These are phyloP conservation scores for Chloris gayana DNA, from an alignment of 176 grass and related monocot species.

Conservation along the genomic window DNA sequence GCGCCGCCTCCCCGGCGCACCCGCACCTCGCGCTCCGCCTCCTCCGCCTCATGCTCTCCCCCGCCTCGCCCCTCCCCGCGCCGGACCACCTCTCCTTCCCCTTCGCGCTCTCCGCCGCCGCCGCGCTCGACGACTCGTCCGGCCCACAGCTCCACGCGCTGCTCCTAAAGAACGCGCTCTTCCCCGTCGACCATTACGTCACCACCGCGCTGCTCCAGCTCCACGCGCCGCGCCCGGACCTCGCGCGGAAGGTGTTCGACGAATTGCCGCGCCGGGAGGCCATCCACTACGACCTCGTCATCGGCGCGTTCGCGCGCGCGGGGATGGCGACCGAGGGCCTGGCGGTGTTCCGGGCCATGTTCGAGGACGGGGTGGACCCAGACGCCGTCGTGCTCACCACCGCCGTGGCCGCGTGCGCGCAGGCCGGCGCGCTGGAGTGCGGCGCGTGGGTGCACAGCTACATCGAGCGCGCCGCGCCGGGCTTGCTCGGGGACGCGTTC, in stretches of 20 bases:
- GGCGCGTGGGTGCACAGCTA: slow-evolving; percentile 70
- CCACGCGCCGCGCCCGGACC: slow-evolving; percentile 38
- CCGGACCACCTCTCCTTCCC: slow-evolving; percentile 87
- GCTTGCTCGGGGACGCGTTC: slow-evolving; percentile 57
- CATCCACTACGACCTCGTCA: slow-evolving; percentile 84
- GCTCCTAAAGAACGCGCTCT: slow-evolving; percentile 63
- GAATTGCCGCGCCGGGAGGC: slow-evolving; percentile 55
- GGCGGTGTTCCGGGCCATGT: slow-evolving; percentile 56
- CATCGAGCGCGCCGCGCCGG: slow-evolving; percentile 32
- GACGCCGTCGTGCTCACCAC: slow-evolving; percentile 78
- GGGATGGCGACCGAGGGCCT: slow-evolving; percentile 55
- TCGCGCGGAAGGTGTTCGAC: slow-evolving; percentile 61
- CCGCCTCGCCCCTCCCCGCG: slow-evolving; percentile 44
- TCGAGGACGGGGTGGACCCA: slow-evolving; percentile 45
- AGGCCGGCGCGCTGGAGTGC: slow-evolving; percentile 60
- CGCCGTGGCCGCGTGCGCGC: slow-evolving; percentile 59
- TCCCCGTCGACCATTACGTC: slow-evolving; percentile 75
- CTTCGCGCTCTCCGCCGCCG: slow-evolving; percentile 71
- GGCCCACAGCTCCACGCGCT: slow-evolving; percentile 66
- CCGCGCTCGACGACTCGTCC: slow-evolving; percentile 7
- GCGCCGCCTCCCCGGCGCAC: slow-evolving; percentile 44
- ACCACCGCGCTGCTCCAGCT: slow-evolving; percentile 71
- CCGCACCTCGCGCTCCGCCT: slow-evolving; percentile 58
- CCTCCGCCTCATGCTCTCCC: slow-evolving; percentile 61
- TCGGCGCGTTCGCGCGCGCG: slow-evolving; percentile 54